These are phyloP conservation scores for Sporothrix mexicana DNA, from an alignment of 2,329 filamentous ascomycete species.

Conservation along the genomic window DNA sequence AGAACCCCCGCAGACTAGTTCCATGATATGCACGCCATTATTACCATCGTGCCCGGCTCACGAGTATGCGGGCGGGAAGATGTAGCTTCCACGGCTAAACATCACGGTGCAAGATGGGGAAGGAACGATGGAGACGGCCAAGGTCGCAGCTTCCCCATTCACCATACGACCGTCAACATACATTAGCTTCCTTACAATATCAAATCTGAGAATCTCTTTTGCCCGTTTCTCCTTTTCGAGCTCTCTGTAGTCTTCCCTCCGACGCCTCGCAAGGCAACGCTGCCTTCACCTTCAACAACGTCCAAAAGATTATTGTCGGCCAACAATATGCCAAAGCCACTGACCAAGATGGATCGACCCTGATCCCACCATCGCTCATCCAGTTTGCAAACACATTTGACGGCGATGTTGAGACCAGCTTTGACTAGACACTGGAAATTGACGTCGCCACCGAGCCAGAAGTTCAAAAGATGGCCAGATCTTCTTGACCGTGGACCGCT, in stretches of 20 bases:
- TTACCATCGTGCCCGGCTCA: background rate
- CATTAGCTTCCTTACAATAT: background rate
- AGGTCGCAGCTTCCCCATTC: background rate
- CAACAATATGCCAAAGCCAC: conserved; percentile 47
- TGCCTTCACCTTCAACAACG: background rate
- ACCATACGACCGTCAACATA: background rate
- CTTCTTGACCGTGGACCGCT: conserved; percentile 49
- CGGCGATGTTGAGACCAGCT: conserved; percentile 41
- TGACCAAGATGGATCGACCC: conserved; percentile 54
- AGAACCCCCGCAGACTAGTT: background rate
- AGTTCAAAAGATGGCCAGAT: conserved; percentile 43
- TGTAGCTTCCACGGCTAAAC: background rate
- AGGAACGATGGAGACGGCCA: background rate
- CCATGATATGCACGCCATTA: background rate
- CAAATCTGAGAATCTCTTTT: background rate
- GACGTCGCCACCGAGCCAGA: conserved; percentile 42
- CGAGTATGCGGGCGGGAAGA: background rate
- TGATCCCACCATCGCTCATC: conserved; percentile 57
- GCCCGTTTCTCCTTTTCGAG: background rate
- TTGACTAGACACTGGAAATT: background rate
- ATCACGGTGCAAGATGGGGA: background rate
- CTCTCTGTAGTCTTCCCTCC: too few species aligned
- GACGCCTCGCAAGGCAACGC: background rate
- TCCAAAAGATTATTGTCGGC: conserved; percentile 48
- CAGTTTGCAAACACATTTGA: conserved; percentile 57